A percentile compares a stretch with the other conserved stretches of the same genome.
Evolutionary conservation across 2,329 filamentous ascomycete species (phyloP).

Genomic region (Sporothrix luriei): DNA sequence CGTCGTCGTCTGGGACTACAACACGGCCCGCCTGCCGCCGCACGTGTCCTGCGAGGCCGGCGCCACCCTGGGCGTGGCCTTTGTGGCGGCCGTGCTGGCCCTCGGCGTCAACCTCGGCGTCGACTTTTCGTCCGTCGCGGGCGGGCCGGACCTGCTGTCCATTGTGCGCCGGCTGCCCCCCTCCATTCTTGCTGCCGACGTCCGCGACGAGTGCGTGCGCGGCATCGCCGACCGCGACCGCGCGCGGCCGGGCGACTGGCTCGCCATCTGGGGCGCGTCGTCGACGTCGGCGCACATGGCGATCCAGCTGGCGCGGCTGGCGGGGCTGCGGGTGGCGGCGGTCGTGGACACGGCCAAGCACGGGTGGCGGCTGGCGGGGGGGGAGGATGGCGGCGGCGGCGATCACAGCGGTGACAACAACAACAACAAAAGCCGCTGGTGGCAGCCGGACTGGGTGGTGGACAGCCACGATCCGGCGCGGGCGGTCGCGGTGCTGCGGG

Average conservation of each 20-base stretch:
- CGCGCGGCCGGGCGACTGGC: conserved; percentile 64
- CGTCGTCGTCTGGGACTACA: conserved; percentile 65
- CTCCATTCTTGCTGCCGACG: conserved; percentile 60
- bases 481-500: conserved; percentile 66
- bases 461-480: conserved; percentile 67
- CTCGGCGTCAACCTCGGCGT: conserved; percentile 71
- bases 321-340: conserved; percentile 65
- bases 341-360: conserved; percentile 70
- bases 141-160: conserved; percentile 62
- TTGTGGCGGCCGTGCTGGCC: conserved; percentile 67
- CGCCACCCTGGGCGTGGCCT: conserved; percentile 69
- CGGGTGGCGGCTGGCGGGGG: conserved; percentile 58
- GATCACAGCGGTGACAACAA: no score
- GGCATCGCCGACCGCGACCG: conserved; percentile 57
- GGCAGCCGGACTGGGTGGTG: conserved; percentile 63
- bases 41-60: conserved; percentile 57
- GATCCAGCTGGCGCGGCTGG: conserved; percentile 68
- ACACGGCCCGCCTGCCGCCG: conserved; percentile 63
- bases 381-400: conserved; percentile 41
- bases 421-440: neutral
- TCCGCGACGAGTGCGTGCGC: conserved; percentile 63
- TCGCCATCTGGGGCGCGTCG: conserved; percentile 74
- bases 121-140: conserved; percentile 57
- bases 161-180: conserved; percentile 52
- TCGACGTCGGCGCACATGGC: conserved; percentile 69